Conservation (phyloP, 225 moss, liverwort and hornwort genomes). For the Climacium dendroides region DNA sequence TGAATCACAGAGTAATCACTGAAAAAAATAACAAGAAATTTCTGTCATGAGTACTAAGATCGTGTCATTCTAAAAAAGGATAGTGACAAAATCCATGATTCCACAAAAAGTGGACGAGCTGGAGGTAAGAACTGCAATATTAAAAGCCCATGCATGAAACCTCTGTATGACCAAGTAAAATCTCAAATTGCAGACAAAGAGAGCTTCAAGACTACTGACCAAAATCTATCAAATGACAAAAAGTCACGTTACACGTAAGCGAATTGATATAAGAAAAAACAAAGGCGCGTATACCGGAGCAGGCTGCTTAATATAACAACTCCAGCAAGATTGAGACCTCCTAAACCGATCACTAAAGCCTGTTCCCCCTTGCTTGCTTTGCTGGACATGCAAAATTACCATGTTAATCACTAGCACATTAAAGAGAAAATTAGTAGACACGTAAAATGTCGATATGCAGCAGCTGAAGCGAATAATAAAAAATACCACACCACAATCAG, state of each 20-base stretch:
- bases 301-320: constrained; percentile 75
- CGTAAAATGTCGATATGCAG: neutral
- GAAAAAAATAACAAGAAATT: constrained; percentile 3
- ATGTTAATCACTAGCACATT: neutral
- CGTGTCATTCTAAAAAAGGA: neutral
- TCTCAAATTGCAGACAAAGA: neutral
- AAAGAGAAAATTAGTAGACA: neutral
- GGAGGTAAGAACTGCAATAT: neutral
- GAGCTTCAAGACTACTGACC: neutral
- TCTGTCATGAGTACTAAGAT: neutral
- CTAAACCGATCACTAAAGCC: constrained; percentile 70
- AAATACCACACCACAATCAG: neutral
- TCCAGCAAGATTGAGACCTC: constrained; percentile 79
- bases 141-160: neutral
- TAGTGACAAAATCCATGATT: neutral
- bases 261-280: neutral
- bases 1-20: constrained; percentile 79
- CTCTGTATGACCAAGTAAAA: neutral
- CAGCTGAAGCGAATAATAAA: neutral
- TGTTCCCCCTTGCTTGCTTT: constrained; percentile 70
- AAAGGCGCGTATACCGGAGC: constrained; percentile 38
- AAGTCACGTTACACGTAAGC: neutral
- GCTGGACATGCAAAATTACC: constrained; percentile 14
- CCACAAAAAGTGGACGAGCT: neutral
- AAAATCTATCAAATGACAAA: neutral